Conservation (phyloP, 306 rosid genomes). For the Pachyrhizus erosus region DNA sequence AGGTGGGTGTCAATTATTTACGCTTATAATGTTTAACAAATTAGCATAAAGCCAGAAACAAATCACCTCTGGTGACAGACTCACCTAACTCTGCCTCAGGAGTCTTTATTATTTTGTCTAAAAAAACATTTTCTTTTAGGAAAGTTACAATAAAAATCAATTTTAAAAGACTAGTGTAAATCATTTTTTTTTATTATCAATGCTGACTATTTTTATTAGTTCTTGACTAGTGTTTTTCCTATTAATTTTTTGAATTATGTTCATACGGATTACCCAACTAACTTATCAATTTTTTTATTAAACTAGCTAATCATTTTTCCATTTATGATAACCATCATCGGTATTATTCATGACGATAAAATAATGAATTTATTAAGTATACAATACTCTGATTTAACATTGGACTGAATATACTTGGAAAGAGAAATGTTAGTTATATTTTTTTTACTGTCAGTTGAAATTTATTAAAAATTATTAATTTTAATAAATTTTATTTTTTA, state of each 20-base stretch:
- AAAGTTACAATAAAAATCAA: not conserved
- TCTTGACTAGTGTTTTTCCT: not conserved
- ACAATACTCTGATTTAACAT: not conserved
- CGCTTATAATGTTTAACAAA: not conserved
- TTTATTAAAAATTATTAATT: no score
- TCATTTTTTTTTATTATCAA: not conserved
- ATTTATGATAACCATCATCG: not conserved
- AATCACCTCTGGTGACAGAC: not conserved
- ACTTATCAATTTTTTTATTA: not conserved
- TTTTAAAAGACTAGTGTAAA: not conserved
- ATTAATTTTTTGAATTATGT: not conserved
- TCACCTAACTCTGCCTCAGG: not conserved
- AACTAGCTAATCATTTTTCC: not conserved
- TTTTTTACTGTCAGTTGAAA: no score
- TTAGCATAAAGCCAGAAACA: not conserved
- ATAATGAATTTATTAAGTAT: not conserved
- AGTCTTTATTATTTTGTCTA: no score
- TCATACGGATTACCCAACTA: not conserved
- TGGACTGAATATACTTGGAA: not conserved
- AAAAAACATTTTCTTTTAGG: not conserved
- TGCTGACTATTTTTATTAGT: not conserved
- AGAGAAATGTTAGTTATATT: no score
- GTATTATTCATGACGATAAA: not conserved
- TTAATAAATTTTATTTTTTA: no score
- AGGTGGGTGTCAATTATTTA: not conserved